Evolutionary conservation across 75 land plant species (phyloP).

Genomic region (Sequoia sempervirens): DNA sequence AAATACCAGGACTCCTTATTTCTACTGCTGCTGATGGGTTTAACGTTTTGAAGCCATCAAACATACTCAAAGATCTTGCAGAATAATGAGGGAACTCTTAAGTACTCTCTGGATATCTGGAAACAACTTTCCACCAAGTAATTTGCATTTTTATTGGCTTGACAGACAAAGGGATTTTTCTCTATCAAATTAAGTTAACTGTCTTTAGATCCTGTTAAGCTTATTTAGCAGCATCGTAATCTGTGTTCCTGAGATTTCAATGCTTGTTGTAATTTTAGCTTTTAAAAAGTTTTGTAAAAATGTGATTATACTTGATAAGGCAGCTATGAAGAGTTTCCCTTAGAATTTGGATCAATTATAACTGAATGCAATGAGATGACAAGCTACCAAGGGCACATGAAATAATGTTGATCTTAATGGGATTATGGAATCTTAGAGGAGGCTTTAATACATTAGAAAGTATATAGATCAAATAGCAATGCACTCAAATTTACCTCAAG

Average conservation of each 20-base stretch:
- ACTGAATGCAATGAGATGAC: no score
- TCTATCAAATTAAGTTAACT: background rate
- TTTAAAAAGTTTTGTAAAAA: background rate
- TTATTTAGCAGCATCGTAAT: background rate
- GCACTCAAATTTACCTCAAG: no score
- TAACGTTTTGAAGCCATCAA: constrained; percentile 76
- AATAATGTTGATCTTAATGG: no score
- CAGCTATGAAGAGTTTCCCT: background rate
- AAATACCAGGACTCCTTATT: constrained; percentile 86
- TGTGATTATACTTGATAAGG: background rate
- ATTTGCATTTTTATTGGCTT: background rate
- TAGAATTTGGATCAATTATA: no score
- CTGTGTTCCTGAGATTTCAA: background rate
- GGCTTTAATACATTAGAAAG: no score
- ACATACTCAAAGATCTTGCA: constrained; percentile 30
- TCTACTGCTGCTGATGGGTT: constrained; percentile 94
- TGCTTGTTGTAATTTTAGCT: background rate
- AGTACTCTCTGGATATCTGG: background rate
- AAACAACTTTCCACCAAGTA: background rate
- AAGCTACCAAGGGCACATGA: no score
- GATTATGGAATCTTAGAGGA: no score
- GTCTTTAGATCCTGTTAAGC: background rate
- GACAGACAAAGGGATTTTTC: background rate
- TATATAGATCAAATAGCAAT: no score
- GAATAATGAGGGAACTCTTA: background rate